These are phyloP conservation scores for Brassica hybrid DNA, from an alignment of 441 rosid genomes.

Conservation along the genomic window DNA sequence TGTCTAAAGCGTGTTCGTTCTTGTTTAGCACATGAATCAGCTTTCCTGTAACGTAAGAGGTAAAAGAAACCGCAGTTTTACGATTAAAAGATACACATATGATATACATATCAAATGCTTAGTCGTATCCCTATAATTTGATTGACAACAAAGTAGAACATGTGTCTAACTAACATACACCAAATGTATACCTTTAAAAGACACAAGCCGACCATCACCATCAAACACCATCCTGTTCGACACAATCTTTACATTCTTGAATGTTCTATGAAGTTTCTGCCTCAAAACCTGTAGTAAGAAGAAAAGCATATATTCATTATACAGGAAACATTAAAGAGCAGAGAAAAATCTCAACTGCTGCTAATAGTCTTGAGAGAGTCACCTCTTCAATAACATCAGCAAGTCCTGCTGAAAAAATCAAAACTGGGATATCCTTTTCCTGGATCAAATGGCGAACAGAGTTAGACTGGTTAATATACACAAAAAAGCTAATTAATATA, in stretches of 20 bases:
- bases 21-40: constrained; percentile 82
- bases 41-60: constrained; percentile 60
- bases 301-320: constrained; percentile 3
- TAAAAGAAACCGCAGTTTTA: neutral
- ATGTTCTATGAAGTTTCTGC: constrained; percentile 76
- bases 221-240: constrained; percentile 82
- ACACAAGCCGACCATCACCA: constrained; percentile 57
- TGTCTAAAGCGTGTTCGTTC: constrained; percentile 88
- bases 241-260: constrained; percentile 74
- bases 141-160: neutral
- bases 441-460: constrained; percentile 41
- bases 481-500: too few relatives aligned
- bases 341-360: neutral
- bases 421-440: constrained; percentile 76
- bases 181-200: constrained; percentile 70
- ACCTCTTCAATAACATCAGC: constrained; percentile 97
- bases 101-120: constrained; percentile 14
- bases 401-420: constrained; percentile 91
- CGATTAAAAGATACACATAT: neutral
- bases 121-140: neutral
- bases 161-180: neutral
- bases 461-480: too few relatives aligned
- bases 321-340: neutral
- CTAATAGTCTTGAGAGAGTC: constrained; percentile 32
- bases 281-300: constrained; percentile 64